These are phyloP conservation scores for Aureobasidium sp. DNA, from an alignment of 2,329 filamentous ascomycete species.

Conservation along the genomic window DNA sequence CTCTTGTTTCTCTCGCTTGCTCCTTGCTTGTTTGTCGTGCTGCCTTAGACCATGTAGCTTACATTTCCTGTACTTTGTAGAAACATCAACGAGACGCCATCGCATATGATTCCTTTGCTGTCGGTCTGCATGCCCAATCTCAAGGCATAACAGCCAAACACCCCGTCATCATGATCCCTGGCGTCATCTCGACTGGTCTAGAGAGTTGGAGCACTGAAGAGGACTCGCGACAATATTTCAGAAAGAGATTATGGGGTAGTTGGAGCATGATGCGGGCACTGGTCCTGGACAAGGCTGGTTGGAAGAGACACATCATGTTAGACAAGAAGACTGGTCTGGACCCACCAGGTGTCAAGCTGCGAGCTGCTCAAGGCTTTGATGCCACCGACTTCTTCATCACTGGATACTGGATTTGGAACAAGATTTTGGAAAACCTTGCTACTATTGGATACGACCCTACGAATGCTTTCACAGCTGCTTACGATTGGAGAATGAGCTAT, in stretches of 20 bases:
- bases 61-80: slow-evolving; percentile 33
- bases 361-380: slow-evolving; percentile 93
- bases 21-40: background rate
- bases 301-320: slow-evolving; percentile 96
- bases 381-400: slow-evolving; percentile 90
- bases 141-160: slow-evolving; percentile 78
- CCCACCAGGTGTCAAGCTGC: slow-evolving; percentile 79
- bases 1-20: background rate
- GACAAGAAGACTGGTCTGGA: slow-evolving; percentile 88
- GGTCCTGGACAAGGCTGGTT: slow-evolving; percentile 83
- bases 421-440: slow-evolving; percentile 93
- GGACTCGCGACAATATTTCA: slow-evolving; percentile 78
- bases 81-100: slow-evolving; percentile 81
- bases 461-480: slow-evolving; percentile 58
- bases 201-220: slow-evolving; percentile 95
- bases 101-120: slow-evolving; percentile 87
- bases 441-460: slow-evolving; percentile 93
- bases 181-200: slow-evolving; percentile 92
- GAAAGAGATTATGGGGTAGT: slow-evolving; percentile 90
- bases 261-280: slow-evolving; percentile 99
- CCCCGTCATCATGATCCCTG: slow-evolving; percentile 93
- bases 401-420: slow-evolving; percentile 98
- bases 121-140: slow-evolving; percentile 71
- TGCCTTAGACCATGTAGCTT: slow-evolving; percentile 5
- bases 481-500: slow-evolving; percentile 93